A percentile compares a stretch with the other conserved stretches of the same genome.
Conservation (phyloP, 257 asterid species). For the Thymus quinquecostatus region DNA sequence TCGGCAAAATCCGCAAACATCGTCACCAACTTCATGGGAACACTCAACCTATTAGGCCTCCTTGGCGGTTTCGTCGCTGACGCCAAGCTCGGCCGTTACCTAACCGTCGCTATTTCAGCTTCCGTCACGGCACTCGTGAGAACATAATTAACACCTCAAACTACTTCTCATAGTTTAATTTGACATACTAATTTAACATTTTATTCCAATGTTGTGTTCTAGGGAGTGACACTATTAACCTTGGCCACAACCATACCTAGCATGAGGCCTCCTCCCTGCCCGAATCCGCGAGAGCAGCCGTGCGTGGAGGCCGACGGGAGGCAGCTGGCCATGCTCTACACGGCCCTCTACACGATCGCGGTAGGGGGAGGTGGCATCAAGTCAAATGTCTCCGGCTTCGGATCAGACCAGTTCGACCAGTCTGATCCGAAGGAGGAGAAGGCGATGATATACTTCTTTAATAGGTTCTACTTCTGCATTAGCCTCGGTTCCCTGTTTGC, state of each 20-base stretch:
- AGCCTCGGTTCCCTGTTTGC: constrained; percentile 84
- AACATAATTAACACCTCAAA: background rate
- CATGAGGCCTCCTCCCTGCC: constrained; percentile 83
- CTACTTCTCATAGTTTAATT: background rate
- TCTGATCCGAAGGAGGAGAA: constrained; percentile 67
- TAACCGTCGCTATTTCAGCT: constrained; percentile 73
- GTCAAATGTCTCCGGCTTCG: constrained; percentile 87
- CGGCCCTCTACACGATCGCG: constrained; percentile 83
- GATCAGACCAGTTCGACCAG: constrained; percentile 80
- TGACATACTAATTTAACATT: background rate
- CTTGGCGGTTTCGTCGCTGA: constrained; percentile 89
- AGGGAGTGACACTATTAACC: constrained; percentile 78
- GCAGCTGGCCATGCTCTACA: constrained; percentile 67
- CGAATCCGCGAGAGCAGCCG: constrained; percentile 37
- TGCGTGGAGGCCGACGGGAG: constrained; percentile 62
- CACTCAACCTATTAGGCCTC: constrained; percentile 81
- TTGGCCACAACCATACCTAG: constrained; percentile 63
- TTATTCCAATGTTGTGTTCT: background rate
- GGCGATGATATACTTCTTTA: constrained; percentile 76
- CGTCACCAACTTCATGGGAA: constrained; percentile 90
- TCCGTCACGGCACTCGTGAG: constrained; percentile 69
- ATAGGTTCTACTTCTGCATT: constrained; percentile 79
- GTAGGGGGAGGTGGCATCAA: constrained; percentile 90
- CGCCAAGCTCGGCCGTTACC: constrained; percentile 84
- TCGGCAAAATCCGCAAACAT: constrained; percentile 73